A percentile compares a stretch with the other conserved stretches of the same genome.
Conservation (phyloP, 306 rosid genomes). For the Lithocarpus polystachyus region DNA sequence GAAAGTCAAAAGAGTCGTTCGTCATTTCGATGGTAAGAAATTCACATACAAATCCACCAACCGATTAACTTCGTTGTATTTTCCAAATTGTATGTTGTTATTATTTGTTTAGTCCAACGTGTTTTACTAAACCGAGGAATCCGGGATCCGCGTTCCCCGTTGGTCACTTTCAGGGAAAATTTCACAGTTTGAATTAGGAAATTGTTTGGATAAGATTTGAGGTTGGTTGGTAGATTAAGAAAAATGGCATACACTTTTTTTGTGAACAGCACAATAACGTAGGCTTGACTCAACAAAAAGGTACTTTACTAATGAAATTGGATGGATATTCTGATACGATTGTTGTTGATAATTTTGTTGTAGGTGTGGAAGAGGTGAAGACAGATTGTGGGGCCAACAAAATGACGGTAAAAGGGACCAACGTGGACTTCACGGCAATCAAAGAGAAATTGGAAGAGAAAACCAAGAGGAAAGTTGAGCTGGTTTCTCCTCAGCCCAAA, state of each 20-base stretch:
- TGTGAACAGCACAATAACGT: too few relatives aligned
- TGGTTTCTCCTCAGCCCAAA: conserved; percentile 56
- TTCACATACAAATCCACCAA: neutral
- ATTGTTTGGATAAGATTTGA: too few relatives aligned
- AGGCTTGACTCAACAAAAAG: too few relatives aligned
- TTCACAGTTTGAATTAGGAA: too few relatives aligned
- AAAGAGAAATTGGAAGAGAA: conserved; percentile 53
- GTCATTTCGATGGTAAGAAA: conserved; percentile 46
- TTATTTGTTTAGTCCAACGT: neutral
- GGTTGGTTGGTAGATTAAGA: too few relatives aligned
- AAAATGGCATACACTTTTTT: too few relatives aligned
- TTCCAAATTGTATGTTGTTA: too few relatives aligned
- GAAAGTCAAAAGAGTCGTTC: conserved; percentile 57
- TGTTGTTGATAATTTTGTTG: neutral
- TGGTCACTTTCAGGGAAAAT: too few relatives aligned
- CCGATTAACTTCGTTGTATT: neutral
- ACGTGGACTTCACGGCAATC: conserved; percentile 47
- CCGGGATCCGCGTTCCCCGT: too few relatives aligned
- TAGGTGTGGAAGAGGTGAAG: conserved; percentile 72
- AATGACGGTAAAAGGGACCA: conserved; percentile 56
- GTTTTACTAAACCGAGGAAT: too few relatives aligned
- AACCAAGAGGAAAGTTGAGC: conserved; percentile 68
- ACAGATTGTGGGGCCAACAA: conserved; percentile 51
- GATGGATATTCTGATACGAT: neutral
- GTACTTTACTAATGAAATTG: neutral